Evolutionary conservation across 805 yeast species (phyloP).

Genomic region (Spathaspora arborariae): DNA sequence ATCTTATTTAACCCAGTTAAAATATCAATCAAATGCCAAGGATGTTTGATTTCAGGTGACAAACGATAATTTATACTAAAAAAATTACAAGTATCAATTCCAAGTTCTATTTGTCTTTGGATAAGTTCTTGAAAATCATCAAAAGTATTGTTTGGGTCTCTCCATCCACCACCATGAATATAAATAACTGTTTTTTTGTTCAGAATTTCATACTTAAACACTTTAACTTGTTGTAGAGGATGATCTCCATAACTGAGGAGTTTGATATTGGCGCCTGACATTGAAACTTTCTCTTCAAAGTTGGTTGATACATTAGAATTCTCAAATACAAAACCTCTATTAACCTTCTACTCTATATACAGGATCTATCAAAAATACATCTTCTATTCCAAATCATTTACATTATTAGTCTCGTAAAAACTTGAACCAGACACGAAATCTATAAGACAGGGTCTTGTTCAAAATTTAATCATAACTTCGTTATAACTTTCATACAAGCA

Average conservation of each 20-base stretch:
- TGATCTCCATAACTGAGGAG: slow-evolving; percentile 26
- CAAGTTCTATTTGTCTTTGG: slow-evolving; percentile 19
- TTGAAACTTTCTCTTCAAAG: too few relatives aligned
- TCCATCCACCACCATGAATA: slow-evolving; percentile 91
- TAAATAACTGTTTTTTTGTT: slow-evolving; percentile 41
- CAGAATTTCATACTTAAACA: slow-evolving; percentile 16
- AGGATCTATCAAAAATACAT: not conserved
- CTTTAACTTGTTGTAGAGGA: slow-evolving; percentile 27
- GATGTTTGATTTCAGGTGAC: slow-evolving; percentile 60
- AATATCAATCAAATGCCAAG: slow-evolving; percentile 58
- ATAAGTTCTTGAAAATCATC: slow-evolving; percentile 39
- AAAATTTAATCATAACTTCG: not conserved
- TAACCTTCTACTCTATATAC: not conserved
- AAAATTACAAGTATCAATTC: slow-evolving; percentile 12
- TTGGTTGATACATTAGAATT: too few relatives aligned
- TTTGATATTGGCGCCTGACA: not conserved
- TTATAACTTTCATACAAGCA: too few relatives aligned
- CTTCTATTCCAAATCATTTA: too few relatives aligned
- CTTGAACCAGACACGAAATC: too few relatives aligned
- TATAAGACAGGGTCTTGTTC: too few relatives aligned
- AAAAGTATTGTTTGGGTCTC: slow-evolving; percentile 61
- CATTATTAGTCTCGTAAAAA: too few relatives aligned
- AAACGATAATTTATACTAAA: slow-evolving; percentile 58
- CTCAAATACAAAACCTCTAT: not conserved
- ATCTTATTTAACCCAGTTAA: slow-evolving; percentile 37